Base-by-base conservation (phyloP, 495 filamentous ascomycete species). In the Hypoxylon fragiforme region DNA sequence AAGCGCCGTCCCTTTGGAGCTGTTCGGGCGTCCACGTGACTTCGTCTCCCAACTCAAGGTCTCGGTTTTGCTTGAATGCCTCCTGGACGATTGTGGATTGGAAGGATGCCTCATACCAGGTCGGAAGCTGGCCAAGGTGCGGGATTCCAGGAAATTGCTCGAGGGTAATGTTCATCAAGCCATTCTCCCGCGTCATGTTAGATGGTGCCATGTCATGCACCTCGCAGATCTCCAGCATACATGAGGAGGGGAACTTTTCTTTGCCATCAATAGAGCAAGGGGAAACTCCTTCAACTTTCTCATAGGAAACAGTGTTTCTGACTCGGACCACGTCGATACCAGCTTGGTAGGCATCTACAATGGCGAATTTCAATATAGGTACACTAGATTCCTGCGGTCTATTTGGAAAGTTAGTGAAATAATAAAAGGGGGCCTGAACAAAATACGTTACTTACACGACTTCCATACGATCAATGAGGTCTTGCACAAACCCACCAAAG, bases 101-200 rank as follows among this genome's bases (percentile, higher is more conserved):
- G 13, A 81, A 53, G 1, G 66, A 60, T 7, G 60, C 69, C 49
- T 80, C 73, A 20, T 74, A 75, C 77, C 76, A 81, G 8, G 41
- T 39, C 2, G 59, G 31, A n/a, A 64, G 19, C 11, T 62, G 38
- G 9, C 6, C 30, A 40, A 54, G 41, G 7, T 32, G 32, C 16
- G 35, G 16, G n/a, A 49, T 34, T 19, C 50, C 22, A 7, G 36
- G 7, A 7, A 28, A 20, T 30, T 53, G 48, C 26, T 42, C 1
- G 18, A 48, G 30, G 0, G 2, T 7, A 1, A 38, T 7, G 1
- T 34, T 37, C 0, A 26, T 13, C 13, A 24, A 22, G 9, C 32
- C 14, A 0, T 51, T 45, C 4, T 7, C 21, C 16, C 28, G 20
- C 7, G 14, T 21, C 0, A n/a, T 3, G 13, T 39, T 47, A 38